Evolutionary conservation across 306 rosid genomes (phyloP), one percentile per base, ranked within the genome.

Genomic region (Lathyrus oleraceus): DNA sequence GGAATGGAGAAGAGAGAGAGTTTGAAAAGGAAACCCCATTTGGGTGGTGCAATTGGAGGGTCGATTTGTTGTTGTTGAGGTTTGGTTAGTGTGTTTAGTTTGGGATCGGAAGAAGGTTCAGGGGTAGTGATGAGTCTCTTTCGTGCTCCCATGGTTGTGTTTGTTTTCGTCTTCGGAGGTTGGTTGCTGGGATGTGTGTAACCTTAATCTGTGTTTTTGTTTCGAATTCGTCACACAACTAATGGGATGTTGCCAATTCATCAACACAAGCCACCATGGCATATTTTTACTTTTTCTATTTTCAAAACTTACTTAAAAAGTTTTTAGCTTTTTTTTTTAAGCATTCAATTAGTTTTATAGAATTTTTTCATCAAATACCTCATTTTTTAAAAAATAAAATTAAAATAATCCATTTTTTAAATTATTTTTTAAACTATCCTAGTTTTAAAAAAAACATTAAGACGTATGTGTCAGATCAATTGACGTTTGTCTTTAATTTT

Each of bases 11-110:
- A 83, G 15, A 87, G 68, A 25, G 89, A 68, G 81, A 94, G 87
- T 72, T 85, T 87, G 58, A 90, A 79, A 51, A 90, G 65, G 19
- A 87, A 72, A 54, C 86, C 85, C 70, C 82, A 78, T 82, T 88
- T 94, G 0, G 97, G 91, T 12, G 95, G 85, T 17, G 95, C 82
- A 42, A 86, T 81, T 60, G 90, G 95, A 17, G 92, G 64, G 4
- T 87, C 98, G 3, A 51, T 0, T 53, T 10, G 60, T 32, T 64
- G 71, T 27, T 69, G 65, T 47, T 61, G 76, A 27, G 83, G 66
- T 63, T 78, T 80, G 45, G 49, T 75, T 16, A 49, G 75, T 0
- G 75, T 16, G 73, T 25, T 64, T 72, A 68, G 81, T 27, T 72
- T 72, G 10, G 58, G 8, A 27, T 36, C 8, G 6, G 79, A 7